Base-by-base conservation (phyloP, 306 rosid species). In the Prunus campanulata region DNA sequence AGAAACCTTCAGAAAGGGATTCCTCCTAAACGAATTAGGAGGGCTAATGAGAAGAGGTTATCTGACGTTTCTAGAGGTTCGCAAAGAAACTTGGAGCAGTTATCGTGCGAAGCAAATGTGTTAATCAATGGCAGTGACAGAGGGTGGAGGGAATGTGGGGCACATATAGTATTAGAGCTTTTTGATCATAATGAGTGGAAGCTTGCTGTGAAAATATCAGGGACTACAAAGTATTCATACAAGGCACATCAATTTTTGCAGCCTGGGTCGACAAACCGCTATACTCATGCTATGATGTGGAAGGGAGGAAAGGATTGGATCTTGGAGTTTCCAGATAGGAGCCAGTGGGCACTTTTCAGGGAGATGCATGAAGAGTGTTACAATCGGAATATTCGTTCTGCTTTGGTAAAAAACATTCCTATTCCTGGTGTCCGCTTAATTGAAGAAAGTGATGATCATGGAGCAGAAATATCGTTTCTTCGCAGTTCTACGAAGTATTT, bases 211-310 rank as follows among this genome's bases (percentile, higher is more conserved):
- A 96, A 93, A 83, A 67, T 91, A 61, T 78, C 84, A 22, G 99
- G 97, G 74, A 71, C 76, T 69, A 87, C 93, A 3, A 92, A 85
- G 82, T 91, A 88, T 88, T 88, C 96, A 32, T 91, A 92, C 87
- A 96, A 96, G 82, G 96, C 99, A 52, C 96, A 88, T 84, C 99
- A 96, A 51, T 88, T 96, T 93, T 77, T 96, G 88, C 99, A 91
- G 92, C 93, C 92, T 68, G 99, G 99, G 80, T 89, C 98, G 74
- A 88, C 97, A 74, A 96, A 96, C 80, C 99, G 99, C 63, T 92
- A 75, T 68, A 89, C 99, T 3, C 99, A 96, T 91, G 97, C 93
- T 66, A 96, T 96, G 97, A 91, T 92, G 93, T 96, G 99, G 99
- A 96, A 91, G 83, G 99, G 97, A 80, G 99, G 91, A 75, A 96